Evolutionary conservation across 2,329 filamentous ascomycete genomes (phyloP).

Genomic region (Graphilbum sp.): DNA sequence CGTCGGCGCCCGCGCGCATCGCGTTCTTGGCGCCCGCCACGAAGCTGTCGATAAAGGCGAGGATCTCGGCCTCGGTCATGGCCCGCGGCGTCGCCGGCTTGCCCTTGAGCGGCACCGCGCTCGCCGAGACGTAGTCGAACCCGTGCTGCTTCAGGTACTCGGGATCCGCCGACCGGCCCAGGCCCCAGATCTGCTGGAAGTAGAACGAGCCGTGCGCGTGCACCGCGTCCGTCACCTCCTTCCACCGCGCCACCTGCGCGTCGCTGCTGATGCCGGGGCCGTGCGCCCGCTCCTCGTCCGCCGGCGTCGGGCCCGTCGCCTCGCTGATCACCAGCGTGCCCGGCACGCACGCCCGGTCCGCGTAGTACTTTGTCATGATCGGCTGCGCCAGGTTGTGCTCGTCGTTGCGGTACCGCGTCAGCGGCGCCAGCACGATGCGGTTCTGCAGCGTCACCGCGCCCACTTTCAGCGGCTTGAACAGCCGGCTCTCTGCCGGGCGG

Average conservation of each 20-base stretch:
- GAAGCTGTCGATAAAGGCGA: slow-evolving; percentile 43
- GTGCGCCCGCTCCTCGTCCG: slow-evolving; percentile 21
- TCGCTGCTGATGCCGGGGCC: slow-evolving; percentile 41
- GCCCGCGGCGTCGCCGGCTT: slow-evolving; percentile 29
- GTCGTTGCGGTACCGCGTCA: slow-evolving; percentile 36
- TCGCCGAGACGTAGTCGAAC: slow-evolving; percentile 19
- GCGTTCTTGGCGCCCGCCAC: slow-evolving; percentile 35
- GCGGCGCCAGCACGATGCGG: slow-evolving; percentile 12
- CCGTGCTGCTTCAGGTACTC: slow-evolving; percentile 17
- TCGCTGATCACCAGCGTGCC: slow-evolving; percentile 26
- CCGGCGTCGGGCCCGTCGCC: slow-evolving; percentile 25
- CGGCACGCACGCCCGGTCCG: slow-evolving; percentile 22
- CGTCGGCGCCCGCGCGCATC: slow-evolving; percentile 48
- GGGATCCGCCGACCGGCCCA: slow-evolving; percentile 21
- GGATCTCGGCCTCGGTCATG: slow-evolving; percentile 50
- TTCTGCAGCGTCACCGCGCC: slow-evolving; percentile 4
- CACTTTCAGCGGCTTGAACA: slow-evolving; percentile 6
- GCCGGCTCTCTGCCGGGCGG: not conserved
- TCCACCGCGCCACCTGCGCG: slow-evolving; percentile 41
- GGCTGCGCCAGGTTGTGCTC: slow-evolving; percentile 11
- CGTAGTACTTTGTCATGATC: slow-evolving; percentile 25
- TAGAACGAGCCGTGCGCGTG: slow-evolving; percentile 44
- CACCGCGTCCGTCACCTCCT: slow-evolving; percentile 39
- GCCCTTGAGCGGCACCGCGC: slow-evolving; percentile 27
- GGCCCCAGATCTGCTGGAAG: slow-evolving; percentile 42